A percentile compares a stretch with the other conserved stretches of the same genome.
Evolutionary conservation across 2,329 filamentous ascomycete genomes (phyloP).

Genomic region (Aspergillus sp.): DNA sequence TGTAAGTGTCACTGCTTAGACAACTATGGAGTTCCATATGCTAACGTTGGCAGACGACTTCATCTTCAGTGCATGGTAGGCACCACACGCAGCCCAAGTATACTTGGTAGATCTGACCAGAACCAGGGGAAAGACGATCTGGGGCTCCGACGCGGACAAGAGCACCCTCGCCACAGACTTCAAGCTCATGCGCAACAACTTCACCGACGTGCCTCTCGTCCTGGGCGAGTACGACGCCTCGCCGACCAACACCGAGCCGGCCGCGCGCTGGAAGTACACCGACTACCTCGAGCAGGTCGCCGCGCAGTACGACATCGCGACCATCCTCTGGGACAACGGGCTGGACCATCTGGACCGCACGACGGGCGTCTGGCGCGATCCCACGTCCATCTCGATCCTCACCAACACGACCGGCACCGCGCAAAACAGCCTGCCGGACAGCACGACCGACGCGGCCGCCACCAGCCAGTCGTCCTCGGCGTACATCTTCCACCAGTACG

Average conservation of each 20-base stretch:
- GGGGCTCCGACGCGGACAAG: conserved; percentile 58
- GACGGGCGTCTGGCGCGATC: conserved; percentile 52
- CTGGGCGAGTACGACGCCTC: conserved; percentile 60
- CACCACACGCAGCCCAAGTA: neutral
- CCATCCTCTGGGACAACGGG: conserved; percentile 62
- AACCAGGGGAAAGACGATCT: conserved; percentile 60
- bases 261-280: conserved; percentile 58
- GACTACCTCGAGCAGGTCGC: conserved; percentile 54
- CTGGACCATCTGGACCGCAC: conserved; percentile 54
- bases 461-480: conserved; percentile 52
- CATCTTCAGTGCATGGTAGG: conserved; percentile 30
- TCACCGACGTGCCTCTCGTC: conserved; percentile 55
- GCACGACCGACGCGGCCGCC: conserved; percentile 49
- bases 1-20: conserved; percentile 23
- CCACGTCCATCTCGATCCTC: conserved; percentile 49
- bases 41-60: conserved; percentile 22
- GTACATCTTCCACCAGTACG: conserved; percentile 55
- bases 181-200: conserved; percentile 52
- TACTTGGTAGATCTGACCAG: conserved; percentile 22
- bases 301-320: conserved; percentile 49
- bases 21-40: neutral
- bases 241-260: conserved; percentile 51
- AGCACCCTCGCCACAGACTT: conserved; percentile 51
- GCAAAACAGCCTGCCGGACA: conserved; percentile 52
- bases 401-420: conserved; percentile 44